Percentiles rank a stretch among this genome's conserved stretches.
These are phyloP conservation scores for Cryptosporidium parvum DNA, from an alignment of 169 alveolate genomes.

Conservation along the genomic window DNA sequence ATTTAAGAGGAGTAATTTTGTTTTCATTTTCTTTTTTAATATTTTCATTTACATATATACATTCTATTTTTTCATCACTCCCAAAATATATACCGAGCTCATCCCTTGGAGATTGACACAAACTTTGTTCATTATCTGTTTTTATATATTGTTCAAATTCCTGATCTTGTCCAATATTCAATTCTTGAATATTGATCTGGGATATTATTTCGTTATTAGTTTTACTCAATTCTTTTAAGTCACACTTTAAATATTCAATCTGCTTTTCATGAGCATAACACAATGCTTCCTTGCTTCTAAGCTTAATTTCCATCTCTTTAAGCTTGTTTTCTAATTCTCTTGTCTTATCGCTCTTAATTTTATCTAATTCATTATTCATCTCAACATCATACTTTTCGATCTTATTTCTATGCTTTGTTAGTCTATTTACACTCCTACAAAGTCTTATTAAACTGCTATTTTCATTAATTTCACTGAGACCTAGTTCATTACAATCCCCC, in stretches of 20 bases:
- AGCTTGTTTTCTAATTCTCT: constrained; percentile 30
- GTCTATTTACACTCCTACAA: constrained; percentile 37
- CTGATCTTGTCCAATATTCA: not conserved
- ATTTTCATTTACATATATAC: not conserved
- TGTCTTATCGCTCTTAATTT: constrained; percentile 5
- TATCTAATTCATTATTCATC: constrained; percentile 44
- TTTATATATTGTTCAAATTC: not conserved
- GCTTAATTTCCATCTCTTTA: constrained; percentile 28
- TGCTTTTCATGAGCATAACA: constrained; percentile 45
- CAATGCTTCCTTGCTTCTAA: not conserved
- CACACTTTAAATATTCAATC: constrained; percentile 14
- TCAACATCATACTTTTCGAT: constrained; percentile 57
- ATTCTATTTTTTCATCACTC: not conserved
- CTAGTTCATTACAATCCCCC: not conserved
- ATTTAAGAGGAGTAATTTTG: not conserved
- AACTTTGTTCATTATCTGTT: not conserved
- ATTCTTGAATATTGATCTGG: not conserved
- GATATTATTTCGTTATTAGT: not conserved
- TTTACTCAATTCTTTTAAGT: not conserved
- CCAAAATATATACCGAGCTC: not conserved
- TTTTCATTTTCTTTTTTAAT: not conserved
- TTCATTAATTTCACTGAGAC: constrained; percentile 24
- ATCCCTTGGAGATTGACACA: not conserved
- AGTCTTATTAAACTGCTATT: constrained; percentile 51
- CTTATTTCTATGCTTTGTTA: constrained; percentile 33